A percentile compares a stretch with the other conserved stretches of the same genome.
These are phyloP conservation scores for Ophiobolus disseminans DNA, from an alignment of 2,329 filamentous ascomycete species.

Conservation along the genomic window DNA sequence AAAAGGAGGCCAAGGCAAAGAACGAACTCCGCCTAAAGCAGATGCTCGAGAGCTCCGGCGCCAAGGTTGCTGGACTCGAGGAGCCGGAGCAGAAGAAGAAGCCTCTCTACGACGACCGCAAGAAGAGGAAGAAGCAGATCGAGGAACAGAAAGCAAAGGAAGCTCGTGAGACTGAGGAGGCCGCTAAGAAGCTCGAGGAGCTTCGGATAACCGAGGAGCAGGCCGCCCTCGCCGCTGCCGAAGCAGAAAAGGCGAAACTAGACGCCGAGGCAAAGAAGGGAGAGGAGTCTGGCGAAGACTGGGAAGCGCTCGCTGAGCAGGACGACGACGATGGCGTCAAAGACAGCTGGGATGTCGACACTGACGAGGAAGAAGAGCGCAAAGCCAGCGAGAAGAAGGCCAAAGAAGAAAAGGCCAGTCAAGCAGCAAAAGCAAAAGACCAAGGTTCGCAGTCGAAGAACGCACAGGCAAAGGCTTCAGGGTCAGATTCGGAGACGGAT, in stretches of 20 bases:
- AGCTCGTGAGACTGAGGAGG: slow-evolving; percentile 60
- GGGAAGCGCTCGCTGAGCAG: slow-evolving; percentile 84
- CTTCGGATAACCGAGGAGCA: slow-evolving; percentile 63
- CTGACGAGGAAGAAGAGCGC: slow-evolving; percentile 70
- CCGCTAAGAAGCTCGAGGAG: slow-evolving; percentile 64
- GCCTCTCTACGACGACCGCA: slow-evolving; percentile 73
- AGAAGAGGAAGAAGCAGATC: slow-evolving; percentile 75
- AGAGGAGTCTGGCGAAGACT: slow-evolving; percentile 76
- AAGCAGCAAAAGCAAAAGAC: slow-evolving; percentile 20
- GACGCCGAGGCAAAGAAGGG: slow-evolving; percentile 67
- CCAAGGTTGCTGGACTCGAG: slow-evolving; percentile 64
- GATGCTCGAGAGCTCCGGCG: slow-evolving; percentile 80
- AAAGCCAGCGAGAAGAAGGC: slow-evolving; percentile 41
- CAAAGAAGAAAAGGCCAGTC: slow-evolving; percentile 26
- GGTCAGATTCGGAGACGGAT: slow-evolving; percentile 48
- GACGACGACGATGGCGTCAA: slow-evolving; percentile 80
- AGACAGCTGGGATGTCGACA: slow-evolving; percentile 93
- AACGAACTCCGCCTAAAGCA: slow-evolving; percentile 83
- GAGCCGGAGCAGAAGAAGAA: slow-evolving; percentile 80
- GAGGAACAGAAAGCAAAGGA: slow-evolving; percentile 59
- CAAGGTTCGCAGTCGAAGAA: slow-evolving; percentile 40
- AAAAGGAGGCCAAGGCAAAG: slow-evolving; percentile 80
- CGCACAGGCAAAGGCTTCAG: slow-evolving; percentile 15
- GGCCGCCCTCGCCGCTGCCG: slow-evolving; percentile 80
- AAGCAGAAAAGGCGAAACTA: slow-evolving; percentile 66